Percentiles rank a stretch among this genome's conserved stretches.
Evolutionary conservation across 345 rosid genomes (phyloP).

Genomic region (Pistacia integerrima): DNA sequence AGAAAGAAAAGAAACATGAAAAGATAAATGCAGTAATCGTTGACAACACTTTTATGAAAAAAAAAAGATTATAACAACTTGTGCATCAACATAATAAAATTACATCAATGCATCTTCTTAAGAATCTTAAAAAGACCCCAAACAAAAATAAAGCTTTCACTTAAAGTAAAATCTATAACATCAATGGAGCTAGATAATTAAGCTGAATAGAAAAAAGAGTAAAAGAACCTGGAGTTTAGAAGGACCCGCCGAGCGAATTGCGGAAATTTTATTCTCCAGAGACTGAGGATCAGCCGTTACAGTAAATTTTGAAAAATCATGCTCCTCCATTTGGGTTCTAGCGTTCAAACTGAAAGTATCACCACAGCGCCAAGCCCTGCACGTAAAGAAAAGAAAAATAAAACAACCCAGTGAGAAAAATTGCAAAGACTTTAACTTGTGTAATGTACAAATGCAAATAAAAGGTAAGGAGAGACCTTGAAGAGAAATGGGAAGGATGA

Average conservation of each 20-base stretch:
- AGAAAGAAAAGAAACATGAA: too few relatives aligned
- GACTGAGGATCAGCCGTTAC: conserved; percentile 43
- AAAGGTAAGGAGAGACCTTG: background rate
- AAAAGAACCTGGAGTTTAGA: conserved; percentile 71
- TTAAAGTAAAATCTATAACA: background rate
- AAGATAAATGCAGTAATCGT: too few relatives aligned
- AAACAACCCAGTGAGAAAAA: background rate
- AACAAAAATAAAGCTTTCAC: background rate
- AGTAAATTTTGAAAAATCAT: conserved; percentile 33
- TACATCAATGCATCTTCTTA: too few relatives aligned
- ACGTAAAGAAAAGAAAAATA: background rate
- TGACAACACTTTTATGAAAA: too few relatives aligned
- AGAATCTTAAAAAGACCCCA: too few relatives aligned
- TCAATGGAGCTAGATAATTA: background rate
- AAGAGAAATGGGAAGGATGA: background rate
- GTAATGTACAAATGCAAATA: background rate
- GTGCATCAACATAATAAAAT: too few relatives aligned
- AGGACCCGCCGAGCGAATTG: conserved; percentile 66
- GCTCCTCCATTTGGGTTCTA: conserved; percentile 31
- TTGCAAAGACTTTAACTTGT: background rate
- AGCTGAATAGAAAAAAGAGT: background rate
- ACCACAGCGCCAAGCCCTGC: conserved; percentile 24
- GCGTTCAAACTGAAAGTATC: background rate
- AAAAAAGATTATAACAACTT: too few relatives aligned
- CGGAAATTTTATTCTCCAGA: conserved; percentile 48